Evolutionary conservation across 2,329 filamentous ascomycete species (phyloP), one percentile per base, ranked within the genome.

Genomic region (Aspergillus ochraceoroseus): DNA sequence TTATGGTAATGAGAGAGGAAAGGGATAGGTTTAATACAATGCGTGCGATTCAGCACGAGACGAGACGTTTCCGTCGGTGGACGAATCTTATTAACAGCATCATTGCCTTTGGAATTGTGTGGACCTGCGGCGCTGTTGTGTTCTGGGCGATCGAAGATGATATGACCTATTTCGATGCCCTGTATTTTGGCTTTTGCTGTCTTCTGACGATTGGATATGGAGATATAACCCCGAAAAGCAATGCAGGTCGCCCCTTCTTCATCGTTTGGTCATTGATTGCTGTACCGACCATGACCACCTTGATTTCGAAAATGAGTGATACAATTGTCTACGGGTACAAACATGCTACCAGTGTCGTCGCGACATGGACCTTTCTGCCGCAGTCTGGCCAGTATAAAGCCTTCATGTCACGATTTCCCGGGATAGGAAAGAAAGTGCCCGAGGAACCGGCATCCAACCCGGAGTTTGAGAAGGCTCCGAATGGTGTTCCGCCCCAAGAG

Each of bases 231-330:
- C 87, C 87, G 0, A 70, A 80, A n/a, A 85, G 82, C 2, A 89
- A 88, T 48, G 75, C 81, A 0, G 87, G 85, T 1, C 82, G 85
- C 39, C 79, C 85, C 0, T 94, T 95, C 61, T 95, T 94, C 55
- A 85, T 95, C n/a, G 82, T 95, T 41, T 95, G 89, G 89, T 86
- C 82, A 9, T 63, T 95, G 1, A 74, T 95, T 17, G 87, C 88
- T 0, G 73, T 95, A 2, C 89, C 89, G 0, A 89, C 85, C 2
- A 89, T 89, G 76, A 94, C 89, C 0, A 82, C 94, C 12, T 74
- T 95, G 8, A 85, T 94, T 48, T 83, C 80, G 7, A 85, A 89
- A 51, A 84, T 92, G 44, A 85, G 85, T 15, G 84, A 94, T 55
- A 95, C 89, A 0, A 76, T 95, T 13, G 82, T 95, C 8, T 66